Base-by-base conservation (phyloP, 345 rosid genomes). In the Syzygium grande region DNA sequence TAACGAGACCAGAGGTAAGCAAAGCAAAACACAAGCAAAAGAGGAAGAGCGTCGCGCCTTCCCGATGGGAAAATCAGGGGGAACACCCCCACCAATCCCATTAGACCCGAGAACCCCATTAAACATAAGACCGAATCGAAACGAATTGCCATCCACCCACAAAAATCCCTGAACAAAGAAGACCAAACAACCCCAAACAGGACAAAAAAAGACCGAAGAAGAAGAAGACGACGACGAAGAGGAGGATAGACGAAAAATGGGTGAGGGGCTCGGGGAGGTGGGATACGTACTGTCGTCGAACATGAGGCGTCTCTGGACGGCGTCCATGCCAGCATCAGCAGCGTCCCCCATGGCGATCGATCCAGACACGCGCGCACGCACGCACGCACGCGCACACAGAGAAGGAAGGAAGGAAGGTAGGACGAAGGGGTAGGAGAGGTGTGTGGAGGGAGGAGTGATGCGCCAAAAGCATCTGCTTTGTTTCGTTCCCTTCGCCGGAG, bases 251-350 rank as follows among this genome's bases (percentile, higher is more conserved):
- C 27, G 83, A n/a, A n/a, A 73, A 38, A 73, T 41, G 25, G 49
- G 21, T 1, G 59, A 27, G 73, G 30, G 13, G 25, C 6, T n/a
- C n/a, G 9, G 27, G 15, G 83, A 7, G 59, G 86, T 34, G 13
- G 15, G 15, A 29, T 85, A 88, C 78, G 29, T 86, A 91, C 99
- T 97, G 91, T 97, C 99, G 23, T 95, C 99, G 59, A 97, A 96
- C 99, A 97, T 96, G 93, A 97, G 99, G 90, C 99, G 99, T 43
- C 98, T 90, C 93, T 97, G 99, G 88, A 97, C 99, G 63, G 98
- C 99, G 90, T 97, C 99, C 99, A 97, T 97, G 92, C 95, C 96
- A 27, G 95, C 91, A 68, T 95, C 98, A 51, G 92, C 85, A 87
- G 61, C 86, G 49, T 54, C 65, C n/a, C 51, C 86, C 86, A 84